These are phyloP conservation scores for Calcarisporium arbuscula DNA, from an alignment of 2,329 filamentous ascomycete genomes.

Conservation along the genomic window DNA sequence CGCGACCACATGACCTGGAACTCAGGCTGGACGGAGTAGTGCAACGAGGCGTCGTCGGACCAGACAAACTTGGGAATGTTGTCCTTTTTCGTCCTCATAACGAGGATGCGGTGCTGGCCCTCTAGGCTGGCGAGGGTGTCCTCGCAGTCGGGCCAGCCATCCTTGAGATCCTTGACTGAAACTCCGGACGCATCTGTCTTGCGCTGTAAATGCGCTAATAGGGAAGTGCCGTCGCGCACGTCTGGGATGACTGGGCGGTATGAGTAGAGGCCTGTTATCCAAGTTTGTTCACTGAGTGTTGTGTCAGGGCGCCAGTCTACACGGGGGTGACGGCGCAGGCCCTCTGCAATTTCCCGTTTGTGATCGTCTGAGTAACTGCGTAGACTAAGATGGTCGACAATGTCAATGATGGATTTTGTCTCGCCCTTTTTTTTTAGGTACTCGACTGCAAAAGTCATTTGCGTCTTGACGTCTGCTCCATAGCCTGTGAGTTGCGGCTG, in stretches of 20 bases:
- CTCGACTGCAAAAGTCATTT: constrained; percentile 80
- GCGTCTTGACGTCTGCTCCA: constrained; percentile 75
- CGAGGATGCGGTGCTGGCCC: constrained; percentile 69
- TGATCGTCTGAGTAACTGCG: constrained; percentile 54
- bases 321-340: constrained; percentile 59
- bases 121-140: constrained; percentile 74
- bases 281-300: constrained; percentile 59
- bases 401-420: constrained; percentile 65
- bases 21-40: constrained; percentile 70
- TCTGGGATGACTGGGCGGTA: constrained; percentile 77
- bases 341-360: constrained; percentile 58
- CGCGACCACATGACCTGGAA: constrained; percentile 81
- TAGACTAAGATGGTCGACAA: constrained; percentile 75
- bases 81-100: constrained; percentile 89
- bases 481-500: constrained; percentile 71
- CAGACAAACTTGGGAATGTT: constrained; percentile 80
- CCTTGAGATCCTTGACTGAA: constrained; percentile 83
- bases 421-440: constrained; percentile 69
- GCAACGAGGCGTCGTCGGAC: constrained; percentile 76
- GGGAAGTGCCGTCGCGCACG: constrained; percentile 69
- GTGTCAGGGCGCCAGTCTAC: constrained; percentile 51
- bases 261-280: constrained; percentile 65
- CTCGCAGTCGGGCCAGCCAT: constrained; percentile 87
- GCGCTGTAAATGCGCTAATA: constrained; percentile 74
- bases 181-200: constrained; percentile 78